Percentiles rank a stretch among this genome's conserved stretches.
These are phyloP conservation scores for Begonia fuchsioides DNA, from an alignment of 306 rosid species.

Conservation along the genomic window DNA sequence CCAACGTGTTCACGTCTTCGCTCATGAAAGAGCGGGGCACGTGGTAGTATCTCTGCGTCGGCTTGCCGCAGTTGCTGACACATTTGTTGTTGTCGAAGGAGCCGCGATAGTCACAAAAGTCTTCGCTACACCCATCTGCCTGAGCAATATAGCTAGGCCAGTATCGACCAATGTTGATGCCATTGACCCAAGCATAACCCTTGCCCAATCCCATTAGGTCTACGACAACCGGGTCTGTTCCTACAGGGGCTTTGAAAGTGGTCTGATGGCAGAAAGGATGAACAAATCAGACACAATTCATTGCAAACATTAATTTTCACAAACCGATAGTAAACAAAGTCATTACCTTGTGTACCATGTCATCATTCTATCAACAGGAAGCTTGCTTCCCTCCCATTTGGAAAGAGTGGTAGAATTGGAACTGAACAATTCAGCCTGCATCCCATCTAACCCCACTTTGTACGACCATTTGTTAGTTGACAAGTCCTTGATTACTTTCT, in stretches of 20 bases:
- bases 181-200: not conserved
- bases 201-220: slow-evolving; percentile 3
- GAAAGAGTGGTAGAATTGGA: slow-evolving; percentile 6
- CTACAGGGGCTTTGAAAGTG: slow-evolving; percentile 41
- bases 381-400: slow-evolving; percentile 15
- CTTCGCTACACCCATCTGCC: slow-evolving; percentile 22
- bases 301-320: no score
- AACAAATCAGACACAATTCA: no score
- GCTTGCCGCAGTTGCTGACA: slow-evolving; percentile 31
- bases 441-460: slow-evolving; percentile 32
- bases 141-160: slow-evolving; percentile 25
- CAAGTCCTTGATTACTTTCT: slow-evolving; percentile 24
- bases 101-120: slow-evolving; percentile 41
- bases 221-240: slow-evolving; percentile 3
- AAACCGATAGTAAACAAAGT: not conserved
- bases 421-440: slow-evolving; percentile 9
- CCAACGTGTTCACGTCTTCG: slow-evolving; percentile 23
- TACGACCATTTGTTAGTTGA: slow-evolving; percentile 31
- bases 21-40: slow-evolving; percentile 25
- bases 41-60: slow-evolving; percentile 49
- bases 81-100: slow-evolving; percentile 22
- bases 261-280: slow-evolving; percentile 9
- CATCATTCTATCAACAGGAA: slow-evolving; percentile 29
- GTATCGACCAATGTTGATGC: slow-evolving; percentile 1
- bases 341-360: slow-evolving; percentile 62